Base-by-base conservation (phyloP, 495 filamentous ascomycete genomes). In the Viridothelium virens region DNA sequence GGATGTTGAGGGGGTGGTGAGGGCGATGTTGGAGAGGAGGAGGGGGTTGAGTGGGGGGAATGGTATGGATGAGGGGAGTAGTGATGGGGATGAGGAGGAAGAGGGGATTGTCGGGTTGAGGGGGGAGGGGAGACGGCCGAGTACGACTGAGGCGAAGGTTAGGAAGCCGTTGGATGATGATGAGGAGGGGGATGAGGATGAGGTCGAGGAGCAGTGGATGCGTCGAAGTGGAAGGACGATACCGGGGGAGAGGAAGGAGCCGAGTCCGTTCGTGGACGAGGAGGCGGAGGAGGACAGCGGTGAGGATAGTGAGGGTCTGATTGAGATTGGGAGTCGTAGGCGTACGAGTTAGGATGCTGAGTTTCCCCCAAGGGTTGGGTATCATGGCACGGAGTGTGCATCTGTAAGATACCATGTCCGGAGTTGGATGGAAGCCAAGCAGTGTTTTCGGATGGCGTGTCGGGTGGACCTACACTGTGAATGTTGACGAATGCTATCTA, bases 101-200 rank as follows among this genome's bases (percentile, higher is more conserved):
- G 25, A 59, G 31, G 53, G 53, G n/a, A 59, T 59, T 36, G 53
- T 59, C 25, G 53, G 31, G 31, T 34, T 47, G 62, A 63, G 44
- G n/a, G 14, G 31, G 34, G 44, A 65, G 56, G 41, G 38, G 10
- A 47, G 68, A 11, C 31, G 68, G 56, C 70, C 67, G 47, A 72
- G 70, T 61, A 70, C 70, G 39, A 65, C 62, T 31, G 70, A 72
- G 39, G 70, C 68, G 6, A 70, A 70, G 64, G 44, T 62, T 47
- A 65, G 70, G 37, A 63, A 12, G 48, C 65, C 68, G n/a, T 56
- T 72, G n/a, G 68, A 70, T 48, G 70, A 65, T 44, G 68, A 70
- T 5, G 70, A 72, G 4, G 70, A 69, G 9, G 68, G 67, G 1
- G 68, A 61, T 33, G 67, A 88, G 7, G 69, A 38, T 16, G 63